phyloP scores from a whole-genome alignment of 2,329 filamentous ascomycete genomes.

The Thielaviopsis ethacetica region DNA sequence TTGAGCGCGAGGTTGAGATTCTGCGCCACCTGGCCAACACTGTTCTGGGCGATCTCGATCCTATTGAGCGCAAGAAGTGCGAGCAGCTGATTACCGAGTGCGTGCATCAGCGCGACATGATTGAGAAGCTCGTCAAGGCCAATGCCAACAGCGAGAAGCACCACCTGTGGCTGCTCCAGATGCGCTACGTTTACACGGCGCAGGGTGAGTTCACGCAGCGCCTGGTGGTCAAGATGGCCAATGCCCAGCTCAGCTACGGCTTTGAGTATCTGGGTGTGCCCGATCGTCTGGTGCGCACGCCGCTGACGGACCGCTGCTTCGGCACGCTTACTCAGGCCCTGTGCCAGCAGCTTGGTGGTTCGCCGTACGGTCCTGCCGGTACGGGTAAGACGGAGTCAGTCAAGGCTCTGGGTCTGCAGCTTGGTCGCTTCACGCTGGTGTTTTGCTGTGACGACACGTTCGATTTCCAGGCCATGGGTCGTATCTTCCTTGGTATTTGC shows the following conservation, averaged over 20 bases:
- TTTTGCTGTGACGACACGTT: conserved; percentile 99
- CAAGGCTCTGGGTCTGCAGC: conserved; percentile 88
- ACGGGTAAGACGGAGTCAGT: conserved; percentile 99
- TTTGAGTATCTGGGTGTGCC: conserved; percentile 97
- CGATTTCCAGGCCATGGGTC: conserved; percentile 98
- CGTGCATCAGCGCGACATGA: conserved; percentile 89
- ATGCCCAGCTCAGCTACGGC: conserved; percentile 85
- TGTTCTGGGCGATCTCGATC: conserved; percentile 75
- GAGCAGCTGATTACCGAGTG: conserved; percentile 98
- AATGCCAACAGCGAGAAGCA: conserved; percentile 63
- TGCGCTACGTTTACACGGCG: conserved; percentile 76
- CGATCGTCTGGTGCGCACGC: conserved; percentile 88
- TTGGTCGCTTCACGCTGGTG: conserved; percentile 93
- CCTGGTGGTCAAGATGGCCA: conserved; percentile 88
- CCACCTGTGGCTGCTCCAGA: conserved; percentile 86
- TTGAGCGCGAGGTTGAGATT: conserved; percentile 69
- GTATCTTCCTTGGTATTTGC: conserved; percentile 97
- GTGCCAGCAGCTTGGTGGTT: conserved; percentile 87
- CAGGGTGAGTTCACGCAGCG: conserved; percentile 71
- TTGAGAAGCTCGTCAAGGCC: conserved; percentile 65
- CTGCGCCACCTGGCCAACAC: conserved; percentile 74
- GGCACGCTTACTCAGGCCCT: conserved; percentile 91
- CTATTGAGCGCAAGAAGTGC: conserved; percentile 85
- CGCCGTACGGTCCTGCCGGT: conserved; percentile 90
- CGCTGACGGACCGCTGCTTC: conserved; percentile 95